A percentile compares a stretch with the other conserved stretches of the same genome.
These are phyloP conservation scores for Pichia cabralensis DNA, from an alignment of 805 yeast genomes.

Conservation along the genomic window DNA sequence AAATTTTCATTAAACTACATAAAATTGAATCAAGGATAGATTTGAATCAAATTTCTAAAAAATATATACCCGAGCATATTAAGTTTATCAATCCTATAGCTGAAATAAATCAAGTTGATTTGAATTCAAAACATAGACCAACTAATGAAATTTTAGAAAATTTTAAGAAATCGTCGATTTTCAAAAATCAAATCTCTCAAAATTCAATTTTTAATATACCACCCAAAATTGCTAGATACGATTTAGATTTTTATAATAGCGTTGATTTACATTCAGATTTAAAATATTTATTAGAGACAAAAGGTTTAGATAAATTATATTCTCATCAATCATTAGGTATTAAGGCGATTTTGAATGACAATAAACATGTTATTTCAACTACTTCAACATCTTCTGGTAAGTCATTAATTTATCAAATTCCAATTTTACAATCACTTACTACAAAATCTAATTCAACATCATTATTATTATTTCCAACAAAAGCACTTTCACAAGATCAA, in stretches of 20 bases:
- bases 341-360: constrained; percentile 37
- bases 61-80: constrained; percentile 38
- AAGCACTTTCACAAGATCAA: constrained; percentile 96
- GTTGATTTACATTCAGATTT: constrained; percentile 46
- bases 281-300: constrained; percentile 24
- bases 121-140: constrained; percentile 5
- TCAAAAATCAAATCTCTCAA: constrained; percentile 53
- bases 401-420: constrained; percentile 83
- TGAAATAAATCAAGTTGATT: constrained; percentile 33
- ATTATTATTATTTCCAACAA: constrained; percentile 89
- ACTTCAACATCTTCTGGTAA: constrained; percentile 97
- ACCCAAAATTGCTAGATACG: constrained; percentile 36
- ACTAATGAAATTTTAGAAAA: constrained; percentile 40
- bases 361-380: constrained; percentile 72
- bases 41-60: constrained; percentile 28
- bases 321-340: constrained; percentile 79
- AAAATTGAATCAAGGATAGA: constrained; percentile 28
- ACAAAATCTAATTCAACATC: constrained; percentile 45
- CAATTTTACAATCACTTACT: constrained; percentile 50
- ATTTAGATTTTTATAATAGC: constrained; percentile 3
- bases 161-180: constrained; percentile 39
- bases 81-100: constrained; percentile 53
- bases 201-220: constrained; percentile 36
- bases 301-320: constrained; percentile 48
- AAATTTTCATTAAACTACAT: constrained; percentile 23